Evolutionary conservation across 1,284 basidiomycete species (phyloP), one percentile per base, ranked within the genome.

Genomic region (Fomes fomentarius): DNA sequence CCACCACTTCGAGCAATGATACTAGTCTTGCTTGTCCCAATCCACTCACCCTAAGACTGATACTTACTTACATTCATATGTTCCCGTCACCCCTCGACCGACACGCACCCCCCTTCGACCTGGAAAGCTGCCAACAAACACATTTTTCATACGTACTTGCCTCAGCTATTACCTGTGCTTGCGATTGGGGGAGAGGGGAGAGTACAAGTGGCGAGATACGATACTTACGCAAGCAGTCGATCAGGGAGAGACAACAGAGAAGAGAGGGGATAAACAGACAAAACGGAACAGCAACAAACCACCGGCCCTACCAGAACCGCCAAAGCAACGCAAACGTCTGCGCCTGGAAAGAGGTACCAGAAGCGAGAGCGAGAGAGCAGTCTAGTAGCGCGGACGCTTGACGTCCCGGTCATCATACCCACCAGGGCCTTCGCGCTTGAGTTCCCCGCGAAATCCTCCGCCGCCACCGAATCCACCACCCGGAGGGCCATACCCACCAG

Each of bases 321-420:
- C 39, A 22, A 50, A 39, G 46, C 50, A 41, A 26, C 31, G 50
- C 49, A 19, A 45, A 39, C 43, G 34, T 34, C 41, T 26, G 33
- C 34, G 51, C 39, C 37, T 37, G 14, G 33, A 14, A 21, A 14
- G 26, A 43, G 45, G 12, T 11, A 35, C 33, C 51, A 40, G 33
- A 17, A 49, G 34, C 34, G 24, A 21, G 35, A 47, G 35, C 25
- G 46, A 25, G 44, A 43, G 35, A 19, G 34, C 30, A 35, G 35
- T 45, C 78, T 84, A 92, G 71, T 91, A 92, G 66, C 91, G 83
- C 66, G 87, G 84, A 66, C 91, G 86, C 75, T 93, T 93, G 38
- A 79, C 66, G 63, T 92, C 89, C 62, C 90, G 83, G 72, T 92
- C 91, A 66, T 91, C 89, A 71, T 81, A 87, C 65, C 86, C 86